A percentile compares a stretch with the other conserved stretches of the same genome.
Conservation (phyloP, 2,329 filamentous ascomycete genomes). For the Exutisphaerella laricina region DNA sequence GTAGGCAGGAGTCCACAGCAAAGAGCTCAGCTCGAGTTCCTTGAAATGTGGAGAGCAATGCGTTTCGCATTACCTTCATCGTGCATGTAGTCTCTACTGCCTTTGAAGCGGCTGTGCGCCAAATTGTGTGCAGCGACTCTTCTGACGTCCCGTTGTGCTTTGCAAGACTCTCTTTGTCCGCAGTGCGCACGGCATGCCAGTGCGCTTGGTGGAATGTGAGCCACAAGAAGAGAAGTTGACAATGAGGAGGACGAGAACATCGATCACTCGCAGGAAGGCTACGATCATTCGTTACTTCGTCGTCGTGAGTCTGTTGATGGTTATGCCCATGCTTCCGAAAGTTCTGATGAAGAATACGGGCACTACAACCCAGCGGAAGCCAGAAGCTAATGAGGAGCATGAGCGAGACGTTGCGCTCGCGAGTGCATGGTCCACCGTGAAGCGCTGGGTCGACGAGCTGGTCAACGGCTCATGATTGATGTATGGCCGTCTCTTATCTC, state of each 20-base stretch:
- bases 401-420: slow-evolving; percentile 2
- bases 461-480: no score
- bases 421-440: slow-evolving; percentile 1
- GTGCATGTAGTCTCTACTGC: no score
- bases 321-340: not conserved
- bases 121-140: no score
- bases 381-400: not conserved
- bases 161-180: no score
- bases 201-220: not conserved
- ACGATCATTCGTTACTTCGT: slow-evolving; percentile 1
- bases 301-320: not conserved
- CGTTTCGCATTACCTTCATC: no score
- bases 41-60: no score
- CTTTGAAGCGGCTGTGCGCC: no score
- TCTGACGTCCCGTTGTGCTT: no score
- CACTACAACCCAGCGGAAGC: not conserved
- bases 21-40: no score
- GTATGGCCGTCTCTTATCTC: no score
- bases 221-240: not conserved
- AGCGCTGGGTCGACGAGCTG: slow-evolving; percentile 6
- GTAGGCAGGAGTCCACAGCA: no score
- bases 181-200: not conserved
- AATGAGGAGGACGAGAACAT: slow-evolving; percentile 2
- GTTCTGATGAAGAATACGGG: not conserved
- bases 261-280: slow-evolving; percentile 6